phyloP scores from a whole-genome alignment of 129 eudicot species.

The Flaveria robusta region DNA sequence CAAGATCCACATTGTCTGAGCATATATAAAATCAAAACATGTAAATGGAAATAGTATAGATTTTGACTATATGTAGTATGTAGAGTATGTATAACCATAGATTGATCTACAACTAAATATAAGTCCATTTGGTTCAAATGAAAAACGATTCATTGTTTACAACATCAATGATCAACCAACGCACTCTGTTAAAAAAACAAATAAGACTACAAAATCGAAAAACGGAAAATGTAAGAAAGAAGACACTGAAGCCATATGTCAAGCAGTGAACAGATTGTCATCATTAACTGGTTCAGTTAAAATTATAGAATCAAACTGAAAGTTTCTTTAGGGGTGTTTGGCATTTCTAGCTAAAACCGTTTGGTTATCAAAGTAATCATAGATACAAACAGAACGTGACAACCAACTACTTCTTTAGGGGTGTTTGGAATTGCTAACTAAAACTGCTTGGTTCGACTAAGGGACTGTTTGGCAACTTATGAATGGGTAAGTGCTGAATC shows the following conservation, averaged over 20 bases:
- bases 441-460: too few species aligned
- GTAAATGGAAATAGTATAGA: not conserved
- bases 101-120: not conserved
- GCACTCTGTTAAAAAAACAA: too few species aligned
- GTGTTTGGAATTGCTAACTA: too few species aligned
- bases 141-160: not conserved
- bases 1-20: constrained; percentile 59
- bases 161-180: not conserved
- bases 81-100: not conserved
- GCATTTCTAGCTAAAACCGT: too few species aligned
- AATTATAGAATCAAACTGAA: not conserved
- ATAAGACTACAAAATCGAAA: too few species aligned
- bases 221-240: too few species aligned
- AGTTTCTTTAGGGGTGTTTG: too few species aligned
- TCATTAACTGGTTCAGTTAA: not conserved
- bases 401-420: too few species aligned
- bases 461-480: too few species aligned
- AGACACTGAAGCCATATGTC: not conserved
- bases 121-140: not conserved
- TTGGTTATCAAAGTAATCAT: too few species aligned
- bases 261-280: not conserved
- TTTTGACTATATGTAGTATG: not conserved
- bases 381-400: too few species aligned
- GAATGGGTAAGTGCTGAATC: too few species aligned
- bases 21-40: not conserved